Base-by-base conservation (phyloP, 768 basidiomycete genomes). In the Rhizopogon roseolus region DNA sequence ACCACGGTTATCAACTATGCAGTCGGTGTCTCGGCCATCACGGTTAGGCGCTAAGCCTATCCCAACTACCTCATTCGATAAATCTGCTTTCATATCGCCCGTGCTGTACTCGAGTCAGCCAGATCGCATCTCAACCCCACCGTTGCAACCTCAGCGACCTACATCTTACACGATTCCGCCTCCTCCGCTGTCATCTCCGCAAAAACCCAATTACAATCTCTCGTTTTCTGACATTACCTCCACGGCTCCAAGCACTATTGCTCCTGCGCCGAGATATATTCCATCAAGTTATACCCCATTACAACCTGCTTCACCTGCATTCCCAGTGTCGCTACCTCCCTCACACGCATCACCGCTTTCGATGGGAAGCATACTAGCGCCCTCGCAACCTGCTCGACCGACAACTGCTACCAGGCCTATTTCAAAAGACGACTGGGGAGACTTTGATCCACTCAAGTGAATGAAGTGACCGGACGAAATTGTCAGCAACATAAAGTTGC, bases 371-470 rank as follows among this genome's bases (percentile, higher is more conserved):
- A 66, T 90, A 49, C 69, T 91, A 22, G 73, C 80, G 4, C 90
- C 90, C 3, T 64, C 79, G 28, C 81, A 81, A 56, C 74, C 80
- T 10, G 70, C 77, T 10, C 78, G 81, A 56, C 51, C 66, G 39
- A 66, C 57, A 62, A 57, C 64, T 17, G 29, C 73, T 6, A 66
- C 74, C 14, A 82, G 82, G 57, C 77, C 74, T 44, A 60, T 77
- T 13, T 77, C 82, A 32, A 86, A 85, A 60, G 78, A 84, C 58
- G 84, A 84, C 55, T 90, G 87, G 86, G 82, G 81, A 22, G 90
- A 89, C 65, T 93, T 93, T 64, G 90, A 93, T 72, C 90, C 90
- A 11, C 67, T 69, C 28, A 69, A 55, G 42, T 71, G 51, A 67
- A 34, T 14, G 32, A 22, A 34, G 14, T 25, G 16, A 46, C 29